Base-by-base conservation (phyloP, 169 alveolate species). In the Cryptosporidium xiaoi region DNA sequence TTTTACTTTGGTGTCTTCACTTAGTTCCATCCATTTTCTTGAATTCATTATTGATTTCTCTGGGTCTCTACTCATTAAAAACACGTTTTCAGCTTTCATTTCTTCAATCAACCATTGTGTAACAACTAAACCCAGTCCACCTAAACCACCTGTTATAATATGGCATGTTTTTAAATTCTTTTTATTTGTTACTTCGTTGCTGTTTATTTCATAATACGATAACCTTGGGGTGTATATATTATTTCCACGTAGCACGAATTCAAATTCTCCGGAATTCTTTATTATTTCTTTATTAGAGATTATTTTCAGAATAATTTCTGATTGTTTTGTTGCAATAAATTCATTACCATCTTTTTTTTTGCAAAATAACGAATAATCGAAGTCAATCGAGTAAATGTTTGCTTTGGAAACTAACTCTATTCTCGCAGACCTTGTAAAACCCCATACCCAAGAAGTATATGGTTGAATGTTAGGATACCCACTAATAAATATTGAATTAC, bases 111-210 rank as follows among this genome's bases (percentile, higher is more conserved):
- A 64, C 93, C 93, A 92, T 33, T 77, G 82, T 15, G 93, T 92
- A 13, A 92, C 66, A 44, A 82, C 91, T 27, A 91, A 20, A 7
- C 94, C 94, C 5, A 91, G 33, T 24, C 90, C 92, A 5, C 93
- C 94, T 36, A 89, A 60, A 8, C 94, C 94, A 5, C 94, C 94
- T n/a, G 93, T 83, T 58, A 91, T 68, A 24, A 68, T 62, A 36
- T 91, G 90, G 18, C 87, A 77, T 40, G 62, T 62, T 62, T 77
- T 71, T 16, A 55, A 18, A 8, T 16, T 27, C 16, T 16, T 33
- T 48, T 24, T n/a, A 46, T 18, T 51, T 3, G 10, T 20, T 8
- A 27, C 2, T 27, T 31, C 40, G 58, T 16, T 6, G 8, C 36
- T 53, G 53, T 15, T 27, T 51, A 53, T 29, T 12, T 53, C 67